These are phyloP conservation scores for Xylariomycetidae sp. DNA, from an alignment of 2,329 filamentous ascomycete genomes.

Conservation along the genomic window DNA sequence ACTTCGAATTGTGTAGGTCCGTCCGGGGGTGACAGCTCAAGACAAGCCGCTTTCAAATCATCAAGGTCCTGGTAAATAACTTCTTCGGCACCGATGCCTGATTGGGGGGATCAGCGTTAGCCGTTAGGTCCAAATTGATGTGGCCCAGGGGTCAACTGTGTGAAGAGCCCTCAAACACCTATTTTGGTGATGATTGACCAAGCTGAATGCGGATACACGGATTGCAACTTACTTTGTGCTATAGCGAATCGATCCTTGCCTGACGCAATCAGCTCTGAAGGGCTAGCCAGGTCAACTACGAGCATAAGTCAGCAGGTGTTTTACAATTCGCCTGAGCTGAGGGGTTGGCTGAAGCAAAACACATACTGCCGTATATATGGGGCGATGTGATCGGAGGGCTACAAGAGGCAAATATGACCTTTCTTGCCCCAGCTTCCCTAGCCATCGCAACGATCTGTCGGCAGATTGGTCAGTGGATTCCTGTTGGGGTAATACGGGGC, in stretches of 20 bases:
- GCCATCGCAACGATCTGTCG: slow-evolving; percentile 80
- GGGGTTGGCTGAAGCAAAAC: neutral
- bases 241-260: too few relatives aligned
- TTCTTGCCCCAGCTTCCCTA: slow-evolving; percentile 73
- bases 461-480: slow-evolving; percentile 79
- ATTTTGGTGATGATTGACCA: slow-evolving; percentile 42
- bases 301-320: slow-evolving; percentile 11
- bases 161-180: too few relatives aligned
- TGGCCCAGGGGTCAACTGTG: too few relatives aligned
- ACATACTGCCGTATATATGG: slow-evolving; percentile 66
- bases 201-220: too few relatives aligned
- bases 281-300: slow-evolving; percentile 67
- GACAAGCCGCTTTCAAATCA: slow-evolving; percentile 76
- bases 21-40: slow-evolving; percentile 60
- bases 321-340: too few relatives aligned
- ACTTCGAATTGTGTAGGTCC: slow-evolving; percentile 70
- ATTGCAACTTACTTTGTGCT: too few relatives aligned
- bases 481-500: too few relatives aligned
- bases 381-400: slow-evolving; percentile 78
- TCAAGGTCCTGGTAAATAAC: slow-evolving; percentile 74
- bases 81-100: slow-evolving; percentile 68
- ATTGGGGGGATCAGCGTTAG: too few relatives aligned
- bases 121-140: too few relatives aligned
- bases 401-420: slow-evolving; percentile 79
- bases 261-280: slow-evolving; percentile 68